Evolutionary conservation across 129 eudicot genomes (phyloP), one percentile per base, ranked within the genome.

Genomic region (Artemisia tridentata): DNA sequence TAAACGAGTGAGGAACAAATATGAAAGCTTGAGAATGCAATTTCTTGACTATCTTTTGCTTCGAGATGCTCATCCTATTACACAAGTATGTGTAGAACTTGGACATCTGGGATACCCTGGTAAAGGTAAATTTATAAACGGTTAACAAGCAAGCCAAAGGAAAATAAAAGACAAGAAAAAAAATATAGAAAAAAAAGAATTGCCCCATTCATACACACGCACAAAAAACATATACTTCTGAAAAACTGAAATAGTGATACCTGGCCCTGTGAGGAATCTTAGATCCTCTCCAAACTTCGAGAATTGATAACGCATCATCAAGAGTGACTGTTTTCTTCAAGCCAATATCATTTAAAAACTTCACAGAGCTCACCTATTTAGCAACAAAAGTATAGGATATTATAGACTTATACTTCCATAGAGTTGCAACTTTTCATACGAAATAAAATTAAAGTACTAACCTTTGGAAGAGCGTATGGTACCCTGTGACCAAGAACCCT

Each of bases 31-130:
- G 25, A 23, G 25, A 23, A 23, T 23, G 25, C 25, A 23, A 23
- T 23, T 75, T 81, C 69, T 88, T 85, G 54, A 74, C 1, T 25
- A 83, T 72, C 60, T 81, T 75, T 73, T 79, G 75, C 79, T 71
- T 80, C 31, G 87, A 84, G 23, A 54, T 56, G 73, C 80, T 69
- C 88, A 84, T 80, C 63, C 65, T 85, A 27, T 79, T 84, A 87
- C 90, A 86, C 29, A 89, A 70, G 74, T 69, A 84, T 75, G 87
- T 58, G 70, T 86, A 89, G 57, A 89, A 80, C 68, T 78, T 86
- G 48, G 82, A 75, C 96, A 89, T 23, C 25, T 23, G 25, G 2
- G 1, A 23, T 23, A 23, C 25, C 2, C 25, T 23, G 25, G 25
- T 23, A 67, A 65, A 8, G 52, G 52, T 47, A 8, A 23, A 23